Conservation (phyloP, 2,329 filamentous ascomycete species). For the Raffaelea ambrosiae region DNA sequence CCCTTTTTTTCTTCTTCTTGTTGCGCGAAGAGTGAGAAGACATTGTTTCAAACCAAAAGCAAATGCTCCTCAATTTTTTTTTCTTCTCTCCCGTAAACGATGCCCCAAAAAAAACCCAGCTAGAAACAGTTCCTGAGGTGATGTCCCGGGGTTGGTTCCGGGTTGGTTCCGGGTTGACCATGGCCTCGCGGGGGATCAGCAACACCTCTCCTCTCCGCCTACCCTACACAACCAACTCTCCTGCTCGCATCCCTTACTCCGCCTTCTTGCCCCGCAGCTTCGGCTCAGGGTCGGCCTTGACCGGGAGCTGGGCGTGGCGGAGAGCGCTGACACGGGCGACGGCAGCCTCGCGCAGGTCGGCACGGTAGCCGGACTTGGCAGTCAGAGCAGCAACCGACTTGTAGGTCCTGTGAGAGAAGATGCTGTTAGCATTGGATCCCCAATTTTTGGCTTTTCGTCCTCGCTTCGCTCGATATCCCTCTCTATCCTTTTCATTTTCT, state of each 20-base stretch:
- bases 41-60: too few species aligned
- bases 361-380: conserved; percentile 78
- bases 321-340: conserved; percentile 83
- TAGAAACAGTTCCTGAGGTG: too few species aligned
- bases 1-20: background rate
- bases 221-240: too few species aligned
- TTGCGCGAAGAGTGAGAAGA: background rate
- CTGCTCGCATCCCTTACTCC: conserved; percentile 13
- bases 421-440: conserved; percentile 1
- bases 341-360: conserved; percentile 67
- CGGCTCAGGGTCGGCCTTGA: conserved; percentile 64
- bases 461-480: background rate
- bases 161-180: too few species aligned
- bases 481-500: too few species aligned
- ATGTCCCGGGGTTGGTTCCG: background rate
- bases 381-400: conserved; percentile 74
- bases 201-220: background rate
- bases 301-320: conserved; percentile 66
- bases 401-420: conserved; percentile 59
- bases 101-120: background rate
- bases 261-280: conserved; percentile 78
- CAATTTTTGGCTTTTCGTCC: background rate
- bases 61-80: background rate
- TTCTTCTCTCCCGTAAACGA: background rate
- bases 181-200: too few species aligned